Evolutionary conservation across 2,329 filamentous ascomycete species (phyloP), one percentile per base, ranked within the genome.

Genomic region (Fusarium verrucosum): DNA sequence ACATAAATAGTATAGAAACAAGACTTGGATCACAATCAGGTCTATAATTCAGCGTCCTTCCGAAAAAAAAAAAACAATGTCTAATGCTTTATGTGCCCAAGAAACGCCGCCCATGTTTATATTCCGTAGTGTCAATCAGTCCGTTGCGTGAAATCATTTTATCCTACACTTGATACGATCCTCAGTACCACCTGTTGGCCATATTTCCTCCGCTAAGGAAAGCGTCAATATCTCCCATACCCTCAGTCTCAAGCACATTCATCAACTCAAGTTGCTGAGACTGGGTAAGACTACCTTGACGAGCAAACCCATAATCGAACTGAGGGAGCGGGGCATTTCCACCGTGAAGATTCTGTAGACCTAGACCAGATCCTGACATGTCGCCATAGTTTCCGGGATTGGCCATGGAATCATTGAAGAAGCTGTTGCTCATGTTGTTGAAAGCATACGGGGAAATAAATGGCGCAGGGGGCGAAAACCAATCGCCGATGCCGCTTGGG

Each of bases 211-310:
- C 77, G 77, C 78, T 86, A 67, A 89, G 75, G 53, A 87, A 86
- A 14, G 81, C 81, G 64, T 89, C 83, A 68, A 89, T 88, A 46
- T 89, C 87, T 23, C 79, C 80, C 73, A 88, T 78, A 1, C 87
- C 87, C 65, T 89, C 85, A 68, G 81, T 90, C 75, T 95, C 91
- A 30, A 96, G 83, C 44, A 88, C 88, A 52, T 89, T 87, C 90
- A 96, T 92, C 33, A 96, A 80, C 79, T 96, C 91, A 63, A 89
- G 79, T 76, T 95, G 92, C 76, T 96, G 92, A 71, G 92, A 86
- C 64, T 93, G 89, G 58, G 88, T 94, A 28, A 96, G 80, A 58
- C 84, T 91, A 65, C 88, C 92, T 70, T 87, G 87, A 58, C 83
- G 85, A 73, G 85, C 84, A 23, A 79, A 75, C 4, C 75, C 72